Base-by-base conservation (phyloP, 148 eudicot genomes). In the Cornus controversa region DNA sequence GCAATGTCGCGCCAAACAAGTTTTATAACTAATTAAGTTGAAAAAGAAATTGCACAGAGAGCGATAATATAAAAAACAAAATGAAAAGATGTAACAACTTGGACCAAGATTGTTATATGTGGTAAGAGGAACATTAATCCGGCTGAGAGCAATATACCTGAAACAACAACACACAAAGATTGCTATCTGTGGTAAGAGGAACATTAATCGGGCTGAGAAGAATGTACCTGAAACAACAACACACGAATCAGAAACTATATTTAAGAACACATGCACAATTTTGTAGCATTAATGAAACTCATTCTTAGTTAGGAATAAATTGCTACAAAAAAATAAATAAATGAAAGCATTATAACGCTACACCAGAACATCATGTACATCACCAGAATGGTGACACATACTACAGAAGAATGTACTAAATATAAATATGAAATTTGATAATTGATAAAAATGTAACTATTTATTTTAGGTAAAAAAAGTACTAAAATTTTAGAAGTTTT, bases 191-290 rank as follows among this genome's bases (percentile, higher is more conserved):
- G 27, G 77, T 72, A 72, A 77, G 47, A 67, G 86, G 79, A 65
- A 77, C 71, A 86, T 73, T 81, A 22, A 96, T 67, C 77, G 97
- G 90, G 77, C 87, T 85, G 62, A 93, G 86, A 77, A 98, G 99
- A 34, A 91, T 81, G 76, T 96, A 96, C 88, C 99, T 95, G 87
- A 76, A 80, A 81, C 36, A 69, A 75, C 8, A 71, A 24, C 11
- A 76, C 62, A 64, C 73, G 24, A n/a, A n/a, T 84, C 80, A 86
- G 75, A 67, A 47, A 45, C 13, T 63, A 71, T 50, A 77, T 53
- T 27, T 15, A 67, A 24, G 66, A 31, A 31, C 34, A 31, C 57
- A 36, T n/a, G 57, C 24, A 63, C 37, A 60, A 58, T 22, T 67
- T 20, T 27, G 68, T 29, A 34, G 36, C 37, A 57, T 25, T 36